These are phyloP conservation scores for Solanum pinnatisectum DNA, from an alignment of 257 asterid genomes.

Conservation along the genomic window DNA sequence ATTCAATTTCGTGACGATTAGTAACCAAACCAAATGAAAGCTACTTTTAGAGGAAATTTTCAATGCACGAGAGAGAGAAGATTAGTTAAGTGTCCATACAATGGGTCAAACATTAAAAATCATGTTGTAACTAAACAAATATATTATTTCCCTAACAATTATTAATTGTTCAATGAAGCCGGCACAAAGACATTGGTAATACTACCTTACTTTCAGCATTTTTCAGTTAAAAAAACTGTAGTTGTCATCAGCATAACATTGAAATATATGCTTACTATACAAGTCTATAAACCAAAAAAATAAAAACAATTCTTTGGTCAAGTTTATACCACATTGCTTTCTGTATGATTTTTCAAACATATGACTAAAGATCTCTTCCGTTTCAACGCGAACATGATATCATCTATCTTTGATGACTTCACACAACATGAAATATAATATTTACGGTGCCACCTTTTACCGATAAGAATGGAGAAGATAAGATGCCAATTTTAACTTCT, in stretches of 20 bases:
- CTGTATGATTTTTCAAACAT: background rate
- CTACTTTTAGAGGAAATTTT: background rate
- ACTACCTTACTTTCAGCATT: background rate
- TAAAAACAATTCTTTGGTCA: background rate
- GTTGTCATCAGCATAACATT: background rate
- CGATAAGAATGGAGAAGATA: background rate
- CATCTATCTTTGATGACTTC: background rate
- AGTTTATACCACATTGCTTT: background rate
- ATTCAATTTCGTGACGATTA: background rate
- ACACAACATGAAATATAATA: background rate
- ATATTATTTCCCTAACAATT: background rate
- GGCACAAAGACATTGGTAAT: background rate
- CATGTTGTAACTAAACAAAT: background rate
- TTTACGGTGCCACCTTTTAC: background rate
- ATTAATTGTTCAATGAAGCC: background rate
- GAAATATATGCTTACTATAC: background rate
- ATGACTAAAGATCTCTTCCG: background rate
- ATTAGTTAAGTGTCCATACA: background rate
- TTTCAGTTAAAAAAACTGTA: background rate
- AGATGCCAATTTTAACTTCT: background rate
- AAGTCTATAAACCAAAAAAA: background rate
- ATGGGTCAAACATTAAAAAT: background rate
- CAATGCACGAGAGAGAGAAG: background rate
- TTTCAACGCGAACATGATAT: no score
- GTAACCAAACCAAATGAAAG: background rate